Evolutionary conservation across 2,329 filamentous ascomycete genomes (phyloP).

Genomic region (Fusarium hostae): DNA sequence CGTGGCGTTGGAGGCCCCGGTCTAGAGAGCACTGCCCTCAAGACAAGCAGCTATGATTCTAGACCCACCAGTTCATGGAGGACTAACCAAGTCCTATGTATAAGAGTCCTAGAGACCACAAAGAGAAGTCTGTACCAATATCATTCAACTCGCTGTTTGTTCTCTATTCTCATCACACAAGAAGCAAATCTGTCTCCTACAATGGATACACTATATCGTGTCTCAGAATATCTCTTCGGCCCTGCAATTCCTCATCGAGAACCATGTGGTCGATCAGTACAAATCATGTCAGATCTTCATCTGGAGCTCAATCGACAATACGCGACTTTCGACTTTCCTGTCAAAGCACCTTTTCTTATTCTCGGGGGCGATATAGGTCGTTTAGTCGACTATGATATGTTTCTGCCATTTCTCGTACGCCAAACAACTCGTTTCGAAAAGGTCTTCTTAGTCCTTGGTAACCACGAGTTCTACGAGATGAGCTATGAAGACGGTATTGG

Average conservation of each 20-base stretch:
- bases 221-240: conserved; percentile 39
- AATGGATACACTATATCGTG: conserved; percentile 31
- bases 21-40: conserved; percentile 36
- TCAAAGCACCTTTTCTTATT: conserved; percentile 55
- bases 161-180: background rate
- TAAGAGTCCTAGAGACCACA: conserved; percentile 21
- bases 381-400: conserved; percentile 58
- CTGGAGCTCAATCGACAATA: conserved; percentile 60
- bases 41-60: conserved; percentile 1
- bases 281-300: conserved; percentile 62
- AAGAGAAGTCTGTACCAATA: background rate
- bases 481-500: conserved; percentile 52
- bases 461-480: conserved; percentile 65
- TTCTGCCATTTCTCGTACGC: conserved; percentile 55
- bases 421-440: conserved; percentile 56
- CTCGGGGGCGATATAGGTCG: conserved; percentile 63
- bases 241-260: conserved; percentile 17
- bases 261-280: conserved; percentile 38
- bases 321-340: conserved; percentile 53
- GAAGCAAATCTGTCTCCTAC: background rate
- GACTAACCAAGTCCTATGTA: conserved; percentile 21
- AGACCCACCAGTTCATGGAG: conserved; percentile 17
- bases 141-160: background rate
- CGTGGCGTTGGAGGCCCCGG: conserved; percentile 36
- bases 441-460: conserved; percentile 62